A percentile compares a stretch with the other conserved stretches of the same genome.
Evolutionary conservation across 192 early-diverging fungal genomes (phyloP).

Genomic region (Radiomyces spectabilis): DNA sequence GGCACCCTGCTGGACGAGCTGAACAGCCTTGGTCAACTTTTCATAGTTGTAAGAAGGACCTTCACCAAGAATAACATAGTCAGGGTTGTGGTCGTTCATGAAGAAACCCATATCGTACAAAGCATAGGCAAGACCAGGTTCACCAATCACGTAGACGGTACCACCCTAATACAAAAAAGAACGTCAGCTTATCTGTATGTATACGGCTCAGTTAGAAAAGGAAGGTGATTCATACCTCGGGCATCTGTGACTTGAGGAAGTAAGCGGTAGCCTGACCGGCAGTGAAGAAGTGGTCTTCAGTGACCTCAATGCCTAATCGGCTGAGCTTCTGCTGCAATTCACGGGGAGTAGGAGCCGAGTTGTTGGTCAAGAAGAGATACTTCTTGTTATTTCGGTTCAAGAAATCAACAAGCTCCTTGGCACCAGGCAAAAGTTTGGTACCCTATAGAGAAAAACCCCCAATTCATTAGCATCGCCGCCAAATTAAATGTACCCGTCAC

Average conservation of each 20-base stretch:
- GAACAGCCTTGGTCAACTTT: conserved; percentile 38
- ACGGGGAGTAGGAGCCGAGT: conserved; percentile 43
- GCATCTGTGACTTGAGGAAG: conserved; percentile 43
- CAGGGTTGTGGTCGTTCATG: conserved; percentile 42
- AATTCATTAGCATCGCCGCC: background rate
- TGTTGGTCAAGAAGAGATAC: conserved; percentile 53
- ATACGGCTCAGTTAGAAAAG: no score
- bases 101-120: conserved; percentile 46
- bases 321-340: conserved; percentile 40
- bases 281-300: conserved; percentile 41
- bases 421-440: conserved; percentile 36
- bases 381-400: conserved; percentile 35
- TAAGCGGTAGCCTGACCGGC: conserved; percentile 40
- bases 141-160: conserved; percentile 42
- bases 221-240: conserved; percentile 20
- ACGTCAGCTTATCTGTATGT: conserved; percentile 20
- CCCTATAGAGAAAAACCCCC: conserved; percentile 12
- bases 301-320: conserved; percentile 37
- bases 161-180: conserved; percentile 4
- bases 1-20: conserved; percentile 38
- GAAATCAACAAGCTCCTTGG: conserved; percentile 44
- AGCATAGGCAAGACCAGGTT: conserved; percentile 42
- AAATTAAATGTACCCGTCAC: no score
- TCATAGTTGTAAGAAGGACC: conserved; percentile 38
- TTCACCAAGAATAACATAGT: conserved; percentile 50